Evolutionary conservation across 148 eudicot species (phyloP), one percentile per base, ranked within the genome.

Genomic region (Camellia lanceoleosa): DNA sequence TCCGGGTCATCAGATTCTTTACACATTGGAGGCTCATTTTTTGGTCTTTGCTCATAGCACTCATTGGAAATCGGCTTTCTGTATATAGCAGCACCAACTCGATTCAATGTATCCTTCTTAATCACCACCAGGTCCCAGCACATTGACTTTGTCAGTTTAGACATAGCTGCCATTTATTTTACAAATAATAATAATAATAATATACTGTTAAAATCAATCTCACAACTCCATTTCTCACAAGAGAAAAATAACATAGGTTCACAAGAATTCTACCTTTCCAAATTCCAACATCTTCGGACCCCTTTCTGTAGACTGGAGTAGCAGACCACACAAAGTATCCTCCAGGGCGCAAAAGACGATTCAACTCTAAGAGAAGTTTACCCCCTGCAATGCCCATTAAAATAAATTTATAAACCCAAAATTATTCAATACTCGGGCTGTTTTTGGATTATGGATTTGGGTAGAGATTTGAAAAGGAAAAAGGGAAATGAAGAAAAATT

Each of bases 321-420:
- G 97, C 97, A 75, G 94, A 90, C 97, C 97, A 92, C 43, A 92
- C 87, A 81, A 92, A 90, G 87, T 86, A 88, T 30, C 97, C 91
- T 81, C 97, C 97, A 83, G 97, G 94, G 51, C 97, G 84, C 84
- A 92, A 59, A 61, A 90, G 83, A 77, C 94, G 92, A 60, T 92
- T 91, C 55, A 92, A 87, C 81, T 92, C 97, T 79, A 92, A 83
- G 6, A 92, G 89, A 77, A 90, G 92, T 82, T 88, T 92, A 78
- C 97, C 97, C 68, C 94, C 97, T 92, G 71, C 77, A 76, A 41
- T 63, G 54, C 72, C 71, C 71, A 14, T 72, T n/a, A 9, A n/a
- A 78, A 23, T 30, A 2, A 41, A 43, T 12, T 38, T 20, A 68
- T 15, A 55, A n/a, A 4, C 67, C 73, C 18, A 49, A 11, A 54